A percentile compares a stretch with the other conserved stretches of the same genome.
Conservation (phyloP, 139 green algal species). For the Gonium pectorale region DNA sequence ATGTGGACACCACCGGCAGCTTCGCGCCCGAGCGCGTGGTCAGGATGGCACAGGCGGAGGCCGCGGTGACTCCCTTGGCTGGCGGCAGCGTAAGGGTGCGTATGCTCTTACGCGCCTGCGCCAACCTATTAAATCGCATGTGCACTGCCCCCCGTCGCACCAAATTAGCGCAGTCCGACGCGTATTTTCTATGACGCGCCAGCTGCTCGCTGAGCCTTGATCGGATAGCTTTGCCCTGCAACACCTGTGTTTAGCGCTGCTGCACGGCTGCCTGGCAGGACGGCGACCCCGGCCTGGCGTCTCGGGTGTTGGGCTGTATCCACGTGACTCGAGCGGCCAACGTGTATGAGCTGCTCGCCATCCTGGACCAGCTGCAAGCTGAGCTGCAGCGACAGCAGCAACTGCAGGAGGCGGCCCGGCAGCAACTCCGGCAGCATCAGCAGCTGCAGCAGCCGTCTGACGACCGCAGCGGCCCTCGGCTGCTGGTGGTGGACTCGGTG, state of each 20-base stretch:
- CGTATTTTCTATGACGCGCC: too few relatives aligned
- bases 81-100: too few relatives aligned
- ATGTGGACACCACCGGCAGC: conserved; percentile 64
- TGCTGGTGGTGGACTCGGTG: conserved; percentile 69
- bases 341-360: conserved; percentile 29
- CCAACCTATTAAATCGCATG: too few relatives aligned
- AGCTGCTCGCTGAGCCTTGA: too few relatives aligned
- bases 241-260: too few relatives aligned
- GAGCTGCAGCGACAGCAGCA: conserved; percentile 15
- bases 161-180: too few relatives aligned
- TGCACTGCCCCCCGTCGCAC: too few relatives aligned
- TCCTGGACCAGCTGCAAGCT: conserved; percentile 17
- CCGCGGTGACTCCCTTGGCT: background rate
- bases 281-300: background rate
- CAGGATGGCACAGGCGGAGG: conserved; percentile 23
- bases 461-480: background rate
- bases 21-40: conserved; percentile 50
- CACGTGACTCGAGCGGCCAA: conserved; percentile 27
- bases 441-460: background rate
- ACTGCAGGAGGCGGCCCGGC: background rate
- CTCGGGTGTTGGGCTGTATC: conserved; percentile 16
- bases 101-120: too few relatives aligned
- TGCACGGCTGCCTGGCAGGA: too few relatives aligned
- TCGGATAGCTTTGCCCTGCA: too few relatives aligned
- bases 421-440: background rate